Evolutionary conservation across 1,139 yeast genomes (phyloP).

Genomic region (Nadsonia commutata): DNA sequence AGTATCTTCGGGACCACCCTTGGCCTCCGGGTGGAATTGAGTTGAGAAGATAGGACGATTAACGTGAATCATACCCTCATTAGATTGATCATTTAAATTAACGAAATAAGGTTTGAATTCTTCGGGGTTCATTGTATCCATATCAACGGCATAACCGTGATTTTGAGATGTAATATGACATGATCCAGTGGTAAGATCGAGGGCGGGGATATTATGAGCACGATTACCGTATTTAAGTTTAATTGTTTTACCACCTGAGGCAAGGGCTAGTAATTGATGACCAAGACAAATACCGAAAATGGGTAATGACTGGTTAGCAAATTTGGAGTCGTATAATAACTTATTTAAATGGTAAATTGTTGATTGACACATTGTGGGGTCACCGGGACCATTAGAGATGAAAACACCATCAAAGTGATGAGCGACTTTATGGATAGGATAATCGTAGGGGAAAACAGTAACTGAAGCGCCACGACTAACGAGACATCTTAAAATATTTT

Average conservation of each 20-base stretch:
- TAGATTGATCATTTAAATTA: slow-evolving; percentile 86
- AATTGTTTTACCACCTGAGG: slow-evolving; percentile 83
- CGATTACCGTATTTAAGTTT: slow-evolving; percentile 96
- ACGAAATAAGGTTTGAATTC: slow-evolving; percentile 81
- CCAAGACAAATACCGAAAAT: slow-evolving; percentile 96
- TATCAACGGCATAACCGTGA: slow-evolving; percentile 96
- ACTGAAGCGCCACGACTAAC: slow-evolving; percentile 91
- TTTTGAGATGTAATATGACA: slow-evolving; percentile 97
- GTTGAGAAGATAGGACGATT: slow-evolving; percentile 83
- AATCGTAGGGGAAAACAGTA: slow-evolving; percentile 92
- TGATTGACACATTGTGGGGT: slow-evolving; percentile 81
- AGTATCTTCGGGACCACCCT: slow-evolving; percentile 96
- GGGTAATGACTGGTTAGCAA: slow-evolving; percentile 46
- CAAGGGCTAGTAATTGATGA: slow-evolving; percentile 87
- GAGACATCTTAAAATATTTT: slow-evolving; percentile 82
- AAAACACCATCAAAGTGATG: slow-evolving; percentile 87
- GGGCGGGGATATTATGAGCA: slow-evolving; percentile 95
- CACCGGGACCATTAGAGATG: slow-evolving; percentile 96
- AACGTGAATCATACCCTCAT: slow-evolving; percentile 91
- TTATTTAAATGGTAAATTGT: slow-evolving; percentile 65
- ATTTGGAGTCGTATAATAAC: slow-evolving; percentile 37
- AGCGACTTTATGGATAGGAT: slow-evolving; percentile 83
- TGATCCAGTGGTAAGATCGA: slow-evolving; percentile 76
- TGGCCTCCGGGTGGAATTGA: slow-evolving; percentile 98
- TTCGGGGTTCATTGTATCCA: slow-evolving; percentile 44